phyloP scores from a whole-genome alignment of 306 rosid genomes.

The Pyrus communis region DNA sequence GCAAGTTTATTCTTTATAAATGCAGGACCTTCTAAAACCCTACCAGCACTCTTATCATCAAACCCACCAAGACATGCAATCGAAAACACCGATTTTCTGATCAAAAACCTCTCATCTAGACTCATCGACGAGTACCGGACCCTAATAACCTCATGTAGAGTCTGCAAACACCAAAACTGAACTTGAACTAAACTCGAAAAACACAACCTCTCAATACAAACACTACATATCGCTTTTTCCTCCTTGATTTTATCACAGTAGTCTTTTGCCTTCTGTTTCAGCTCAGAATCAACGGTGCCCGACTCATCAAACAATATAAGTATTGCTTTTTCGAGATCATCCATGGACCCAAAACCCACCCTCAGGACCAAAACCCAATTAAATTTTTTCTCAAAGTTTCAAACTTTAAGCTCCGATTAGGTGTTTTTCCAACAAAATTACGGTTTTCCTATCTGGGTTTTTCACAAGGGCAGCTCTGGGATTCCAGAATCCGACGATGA shows the following conservation, averaged over 20 bases:
- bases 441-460: conserved; percentile 3
- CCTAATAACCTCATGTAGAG: conserved; percentile 68
- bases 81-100: conserved; percentile 67
- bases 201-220: conserved; percentile 69
- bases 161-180: conserved; percentile 92
- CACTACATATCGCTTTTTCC: conserved; percentile 51
- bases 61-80: conserved; percentile 56
- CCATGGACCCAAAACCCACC: conserved; percentile 42
- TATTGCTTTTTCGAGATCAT: conserved; percentile 81
- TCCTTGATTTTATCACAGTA: conserved; percentile 65
- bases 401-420: conserved; percentile 13
- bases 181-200: conserved; percentile 64
- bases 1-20: conserved; percentile 73
- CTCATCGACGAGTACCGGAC: conserved; percentile 60
- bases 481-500: neutral
- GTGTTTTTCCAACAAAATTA: neutral
- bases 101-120: conserved; percentile 63
- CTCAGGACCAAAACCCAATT: conserved; percentile 6
- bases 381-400: conserved; percentile 22
- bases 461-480: neutral
- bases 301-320: conserved; percentile 79
- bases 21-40: conserved; percentile 75
- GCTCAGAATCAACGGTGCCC: conserved; percentile 49
- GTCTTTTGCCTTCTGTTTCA: conserved; percentile 59
- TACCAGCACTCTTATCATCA: conserved; percentile 44